Conservation (phyloP, 2,329 filamentous ascomycete species). For the Mollisiaceae sp. region DNA sequence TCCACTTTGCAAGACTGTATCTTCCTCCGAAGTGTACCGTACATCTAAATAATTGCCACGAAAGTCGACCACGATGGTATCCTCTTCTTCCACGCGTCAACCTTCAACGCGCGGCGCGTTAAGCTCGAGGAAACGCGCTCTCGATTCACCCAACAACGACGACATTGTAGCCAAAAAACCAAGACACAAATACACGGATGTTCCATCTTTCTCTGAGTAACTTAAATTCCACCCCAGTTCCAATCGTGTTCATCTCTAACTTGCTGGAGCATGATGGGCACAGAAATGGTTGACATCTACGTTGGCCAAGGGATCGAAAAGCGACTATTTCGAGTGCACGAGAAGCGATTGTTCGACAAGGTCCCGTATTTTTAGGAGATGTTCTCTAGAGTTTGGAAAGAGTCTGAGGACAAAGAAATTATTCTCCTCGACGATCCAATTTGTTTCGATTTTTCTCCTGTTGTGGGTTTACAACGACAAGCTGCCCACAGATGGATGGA, state of each 20-base stretch:
- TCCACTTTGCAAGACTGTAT: too few species aligned
- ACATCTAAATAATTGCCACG: too few species aligned
- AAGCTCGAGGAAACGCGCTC: neutral
- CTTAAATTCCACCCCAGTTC: neutral
- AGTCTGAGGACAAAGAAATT: neutral
- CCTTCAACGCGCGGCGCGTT: neutral
- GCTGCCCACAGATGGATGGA: neutral
- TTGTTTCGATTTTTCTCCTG: neutral
- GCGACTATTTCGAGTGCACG: constrained; percentile 11
- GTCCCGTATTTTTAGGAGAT: constrained; percentile 31
- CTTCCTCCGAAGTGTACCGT: too few species aligned
- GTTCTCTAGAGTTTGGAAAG: constrained; percentile 18
- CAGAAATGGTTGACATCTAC: neutral
- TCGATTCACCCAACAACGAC: neutral
- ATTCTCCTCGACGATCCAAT: neutral
- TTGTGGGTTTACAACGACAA: neutral
- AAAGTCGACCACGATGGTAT: too few species aligned
- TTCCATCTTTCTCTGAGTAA: neutral
- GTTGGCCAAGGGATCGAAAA: neutral
- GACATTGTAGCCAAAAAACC: neutral
- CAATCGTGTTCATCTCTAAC: neutral
- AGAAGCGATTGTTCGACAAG: constrained; percentile 23
- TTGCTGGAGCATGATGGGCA: constrained; percentile 1
- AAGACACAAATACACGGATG: neutral
- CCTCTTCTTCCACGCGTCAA: too few species aligned